Evolutionary conservation across 345 rosid genomes (phyloP).

Genomic region (Odontarrhena argentea): DNA sequence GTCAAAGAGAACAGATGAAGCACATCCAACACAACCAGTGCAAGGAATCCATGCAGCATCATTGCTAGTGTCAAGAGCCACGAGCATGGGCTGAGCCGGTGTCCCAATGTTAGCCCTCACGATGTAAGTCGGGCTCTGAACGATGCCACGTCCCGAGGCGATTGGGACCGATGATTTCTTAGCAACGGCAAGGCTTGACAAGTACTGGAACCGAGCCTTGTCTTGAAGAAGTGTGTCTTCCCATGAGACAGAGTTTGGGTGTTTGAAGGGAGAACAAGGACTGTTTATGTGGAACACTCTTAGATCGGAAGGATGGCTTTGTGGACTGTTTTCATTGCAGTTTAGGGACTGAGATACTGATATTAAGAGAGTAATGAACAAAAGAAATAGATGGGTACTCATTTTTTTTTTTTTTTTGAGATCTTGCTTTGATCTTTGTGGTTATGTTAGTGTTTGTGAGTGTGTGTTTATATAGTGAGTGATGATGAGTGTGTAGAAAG

Average conservation of each 20-base stretch:
- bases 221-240: constrained; percentile 74
- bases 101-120: constrained; percentile 76
- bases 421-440: constrained; percentile 24
- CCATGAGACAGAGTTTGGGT: constrained; percentile 67
- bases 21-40: constrained; percentile 74
- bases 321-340: constrained; percentile 49
- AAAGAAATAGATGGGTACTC: constrained; percentile 37
- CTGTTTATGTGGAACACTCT: constrained; percentile 74
- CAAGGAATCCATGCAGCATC: constrained; percentile 92
- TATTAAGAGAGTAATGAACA: constrained; percentile 39
- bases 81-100: constrained; percentile 77
- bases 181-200: constrained; percentile 68
- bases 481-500: constrained; percentile 31
- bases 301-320: constrained; percentile 63
- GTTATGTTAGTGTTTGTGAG: constrained; percentile 25
- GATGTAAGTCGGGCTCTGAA: constrained; percentile 84
- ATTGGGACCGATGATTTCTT: constrained; percentile 72
- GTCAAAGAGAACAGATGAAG: constrained; percentile 55
- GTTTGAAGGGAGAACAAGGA: constrained; percentile 74
- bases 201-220: constrained; percentile 64
- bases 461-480: constrained; percentile 40
- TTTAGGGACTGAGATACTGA: constrained; percentile 42
- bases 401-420: constrained; percentile 31
- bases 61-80: constrained; percentile 90
- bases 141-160: constrained; percentile 80